Evolutionary conservation across 2,329 filamentous ascomycete species (phyloP), one percentile per base, ranked within the genome.

Genomic region (Hymenoscyphus fructigenus): DNA sequence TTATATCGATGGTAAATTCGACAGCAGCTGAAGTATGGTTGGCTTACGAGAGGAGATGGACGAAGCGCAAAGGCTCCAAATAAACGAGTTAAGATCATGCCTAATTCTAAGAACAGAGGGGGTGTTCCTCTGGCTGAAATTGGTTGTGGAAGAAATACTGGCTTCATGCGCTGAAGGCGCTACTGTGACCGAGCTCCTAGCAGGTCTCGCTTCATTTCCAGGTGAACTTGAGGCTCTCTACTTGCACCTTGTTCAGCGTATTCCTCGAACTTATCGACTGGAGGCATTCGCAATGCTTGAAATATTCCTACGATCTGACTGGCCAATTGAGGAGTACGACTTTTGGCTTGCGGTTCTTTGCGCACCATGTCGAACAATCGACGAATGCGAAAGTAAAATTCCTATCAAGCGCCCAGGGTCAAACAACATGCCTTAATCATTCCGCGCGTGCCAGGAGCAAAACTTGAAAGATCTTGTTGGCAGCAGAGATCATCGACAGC

Each of bases 71-170:
- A 47, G 28, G 28, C 28, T 29, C 5, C 28, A 47, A 47, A 47
- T 47, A 20, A 20, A 47, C 14, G 41, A 47, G 20, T 20, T 47
- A 20, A 47, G 20, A 20, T 17, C 41, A 15, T 15, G 15, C 41
- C 20, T 47, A 20, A 20, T 47, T 20, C 15, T 20, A 15, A 47
- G 44, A 61, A 44, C 59, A 23, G 41, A 61, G 20, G 59, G 59
- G 15, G 59, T 61, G 15, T 61, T 61, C 15, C 14, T 61, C 5
- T 61, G 59, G 59, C n/a, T 61, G 17, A 20, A 32, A 28, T 38
- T 61, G 15, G 59, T 61, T n/a, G 23, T 61, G 14, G 41, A 61
- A 15, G 59, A 61, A 20, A n/a, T 61, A 5, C n/a, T 61, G 14
- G 32, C 50, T 15, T 38, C 23, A n/a, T 34, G 38, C 26, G 32